phyloP scores from a whole-genome alignment of 345 rosid genomes.

The Ceriops decandra region DNA sequence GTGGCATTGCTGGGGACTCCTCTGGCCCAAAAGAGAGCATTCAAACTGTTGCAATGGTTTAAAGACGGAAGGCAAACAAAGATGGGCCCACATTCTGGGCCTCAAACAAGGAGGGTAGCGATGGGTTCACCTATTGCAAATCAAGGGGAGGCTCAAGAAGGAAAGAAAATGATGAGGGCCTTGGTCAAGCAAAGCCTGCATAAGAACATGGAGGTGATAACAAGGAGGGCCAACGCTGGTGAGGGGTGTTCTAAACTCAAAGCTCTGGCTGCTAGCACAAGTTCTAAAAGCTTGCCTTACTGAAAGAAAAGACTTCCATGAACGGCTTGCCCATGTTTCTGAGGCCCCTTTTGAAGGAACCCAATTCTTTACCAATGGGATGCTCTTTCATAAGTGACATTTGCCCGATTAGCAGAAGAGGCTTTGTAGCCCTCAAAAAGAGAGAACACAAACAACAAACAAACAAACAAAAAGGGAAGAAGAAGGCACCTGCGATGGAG shows the following conservation, averaged over 20 bases:
- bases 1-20: slow-evolving; percentile 65
- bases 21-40: slow-evolving; percentile 79
- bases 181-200: slow-evolving; percentile 80
- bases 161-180: slow-evolving; percentile 69
- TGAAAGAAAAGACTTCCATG: slow-evolving; percentile 17
- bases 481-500: no score
- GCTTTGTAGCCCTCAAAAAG: neutral
- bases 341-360: neutral
- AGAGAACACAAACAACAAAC: no score
- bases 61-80: slow-evolving; percentile 73
- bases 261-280: slow-evolving; percentile 67
- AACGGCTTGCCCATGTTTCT: neutral
- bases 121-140: slow-evolving; percentile 53
- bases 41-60: slow-evolving; percentile 85
- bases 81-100: slow-evolving; percentile 97
- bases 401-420: neutral
- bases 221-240: slow-evolving; percentile 52
- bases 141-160: slow-evolving; percentile 51
- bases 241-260: slow-evolving; percentile 49
- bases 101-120: slow-evolving; percentile 52
- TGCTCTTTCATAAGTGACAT: neutral
- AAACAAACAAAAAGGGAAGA: no score
- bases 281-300: slow-evolving; percentile 90
- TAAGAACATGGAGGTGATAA: slow-evolving; percentile 88
- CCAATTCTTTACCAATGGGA: slow-evolving; percentile 13